phyloP scores from a whole-genome alignment of 305 asterid genomes.

The Solanum aculeatissimum region DNA sequence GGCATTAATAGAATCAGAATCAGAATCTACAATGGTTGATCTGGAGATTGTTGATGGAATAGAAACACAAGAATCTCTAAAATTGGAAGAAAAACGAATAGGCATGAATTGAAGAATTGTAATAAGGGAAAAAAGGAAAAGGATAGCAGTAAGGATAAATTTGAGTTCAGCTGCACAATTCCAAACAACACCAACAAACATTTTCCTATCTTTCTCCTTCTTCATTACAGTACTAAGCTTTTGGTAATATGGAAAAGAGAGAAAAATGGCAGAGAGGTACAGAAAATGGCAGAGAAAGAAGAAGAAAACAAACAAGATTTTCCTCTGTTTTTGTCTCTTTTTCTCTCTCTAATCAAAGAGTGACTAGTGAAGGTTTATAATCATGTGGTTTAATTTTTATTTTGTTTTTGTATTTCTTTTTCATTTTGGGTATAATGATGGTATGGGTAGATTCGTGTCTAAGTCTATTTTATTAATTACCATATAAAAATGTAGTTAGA shows the following conservation, averaged over 20 bases:
- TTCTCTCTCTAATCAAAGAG: background rate
- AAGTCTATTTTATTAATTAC: background rate
- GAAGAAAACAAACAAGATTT: background rate
- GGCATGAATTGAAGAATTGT: slow-evolving; percentile 8
- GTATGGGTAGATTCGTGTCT: background rate
- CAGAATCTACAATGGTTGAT: slow-evolving; percentile 17
- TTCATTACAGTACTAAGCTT: background rate
- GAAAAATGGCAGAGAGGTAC: background rate
- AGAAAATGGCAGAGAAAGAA: background rate
- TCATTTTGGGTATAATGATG: background rate
- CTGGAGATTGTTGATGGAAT: slow-evolving; percentile 5
- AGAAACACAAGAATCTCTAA: background rate
- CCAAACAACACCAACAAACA: slow-evolving; percentile 8
- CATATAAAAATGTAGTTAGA: too few species aligned
- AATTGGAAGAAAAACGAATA: background rate
- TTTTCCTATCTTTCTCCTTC: background rate
- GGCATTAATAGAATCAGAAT: slow-evolving; percentile 25
- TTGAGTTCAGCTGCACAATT: slow-evolving; percentile 12
- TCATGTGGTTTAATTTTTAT: background rate
- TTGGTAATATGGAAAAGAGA: background rate
- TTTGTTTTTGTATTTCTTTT: too few species aligned
- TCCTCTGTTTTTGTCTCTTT: background rate
- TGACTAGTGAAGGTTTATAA: background rate
- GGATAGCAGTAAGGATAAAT: slow-evolving; percentile 1
- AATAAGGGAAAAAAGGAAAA: slow-evolving; percentile 1